Evolutionary conservation across 306 rosid genomes (phyloP).

Genomic region (Pyrus communis): DNA sequence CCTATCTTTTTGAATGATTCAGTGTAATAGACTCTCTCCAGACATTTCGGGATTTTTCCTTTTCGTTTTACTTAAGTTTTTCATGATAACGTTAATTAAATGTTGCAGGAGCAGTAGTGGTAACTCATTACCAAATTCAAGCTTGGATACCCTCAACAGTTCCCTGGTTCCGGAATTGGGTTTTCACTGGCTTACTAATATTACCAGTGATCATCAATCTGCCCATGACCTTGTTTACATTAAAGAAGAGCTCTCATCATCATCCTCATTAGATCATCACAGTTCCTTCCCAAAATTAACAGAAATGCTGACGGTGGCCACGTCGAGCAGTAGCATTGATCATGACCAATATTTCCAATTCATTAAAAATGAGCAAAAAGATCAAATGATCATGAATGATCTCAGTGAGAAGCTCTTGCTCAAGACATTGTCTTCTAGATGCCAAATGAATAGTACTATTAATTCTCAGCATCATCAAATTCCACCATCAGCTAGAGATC

Average conservation of each 20-base stretch:
- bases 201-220: conserved; percentile 5
- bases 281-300: conserved; percentile 44
- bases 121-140: conserved; percentile 11
- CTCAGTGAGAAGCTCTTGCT: conserved; percentile 50
- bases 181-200: conserved; percentile 18
- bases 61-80: background rate
- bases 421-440: conserved; percentile 32
- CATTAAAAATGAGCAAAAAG: conserved; percentile 27
- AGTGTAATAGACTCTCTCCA: too few relatives aligned
- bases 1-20: too few relatives aligned
- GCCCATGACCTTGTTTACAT: conserved; percentile 20
- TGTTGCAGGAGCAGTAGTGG: background rate
- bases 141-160: conserved; percentile 2
- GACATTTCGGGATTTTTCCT: background rate
- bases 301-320: conserved; percentile 39
- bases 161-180: conserved; percentile 43
- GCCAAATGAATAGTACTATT: background rate
- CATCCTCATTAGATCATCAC: conserved; percentile 7
- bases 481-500: background rate
- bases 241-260: conserved; percentile 36
- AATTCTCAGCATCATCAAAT: conserved; percentile 4
- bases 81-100: background rate
- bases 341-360: background rate
- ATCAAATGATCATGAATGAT: conserved; percentile 22
- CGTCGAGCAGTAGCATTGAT: conserved; percentile 5